Evolutionary conservation across 805 yeast genomes (phyloP), one percentile per base, ranked within the genome.

Genomic region (Zygosaccharomyces kombuchaensis): DNA sequence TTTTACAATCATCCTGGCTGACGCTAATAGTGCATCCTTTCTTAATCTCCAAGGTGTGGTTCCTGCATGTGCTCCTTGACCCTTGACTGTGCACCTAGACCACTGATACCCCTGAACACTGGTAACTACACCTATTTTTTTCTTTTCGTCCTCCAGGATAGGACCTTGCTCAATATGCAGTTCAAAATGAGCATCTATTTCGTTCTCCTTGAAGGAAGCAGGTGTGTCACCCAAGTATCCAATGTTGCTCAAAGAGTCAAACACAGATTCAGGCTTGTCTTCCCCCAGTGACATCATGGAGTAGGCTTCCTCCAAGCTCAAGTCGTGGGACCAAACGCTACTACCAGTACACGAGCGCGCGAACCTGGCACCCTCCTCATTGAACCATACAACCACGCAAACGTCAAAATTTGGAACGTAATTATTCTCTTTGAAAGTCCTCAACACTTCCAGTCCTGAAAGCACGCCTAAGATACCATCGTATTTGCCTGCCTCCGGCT

Each of bases 111-210:
- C 84, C 60, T 83, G 89, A 26, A 75, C 85, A 27, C 84, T 85
- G 9, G 69, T 70, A 8, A 83, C 88, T 37, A 82, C 68, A 27
- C 90, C 90, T 46, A 83, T 76, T 46, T 73, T 73, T 55, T 77
- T 76, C 4, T 72, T 56, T 26, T 72, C 73, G 19, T 72, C 71
- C 58, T 83, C 87, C 40, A 83, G 69, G 32, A 81, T 72, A 9
- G 89, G 89, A 5, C 90, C 90, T 63, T 83, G 90, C 57, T 83
- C 89, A 49, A 83, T 83, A 58, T 83, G 90, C 44, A 83, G 68
- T 60, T 83, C 90, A 59, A 83, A 82, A 62, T 83, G 88, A 8
- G 84, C 82, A 16, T 78, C 77, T 17, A 83, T 65, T 14, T 84
- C 84, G 51, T 76, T 78, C 17, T 60, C 66, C 50, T 69, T 55